Conservation (phyloP, 768 basidiomycete genomes). For the Fibroporia radiculosa region DNA sequence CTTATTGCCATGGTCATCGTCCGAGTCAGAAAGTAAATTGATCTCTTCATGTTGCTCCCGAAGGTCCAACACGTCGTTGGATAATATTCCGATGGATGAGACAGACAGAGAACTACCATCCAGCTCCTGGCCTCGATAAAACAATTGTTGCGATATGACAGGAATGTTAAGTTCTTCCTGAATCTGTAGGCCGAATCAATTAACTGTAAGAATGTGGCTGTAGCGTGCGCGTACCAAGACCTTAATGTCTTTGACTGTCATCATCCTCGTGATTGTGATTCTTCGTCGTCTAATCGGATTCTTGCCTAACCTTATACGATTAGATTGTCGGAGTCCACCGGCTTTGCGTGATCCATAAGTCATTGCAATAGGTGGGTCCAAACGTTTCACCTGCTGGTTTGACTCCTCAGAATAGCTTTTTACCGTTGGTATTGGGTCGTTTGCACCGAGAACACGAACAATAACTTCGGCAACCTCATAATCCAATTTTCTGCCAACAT, state of each 20-base stretch:
- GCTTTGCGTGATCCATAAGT: constrained; percentile 33
- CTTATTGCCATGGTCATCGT: constrained; percentile 36
- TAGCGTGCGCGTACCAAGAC: constrained; percentile 41
- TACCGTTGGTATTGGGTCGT: constrained; percentile 23
- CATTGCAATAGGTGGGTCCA: constrained; percentile 15
- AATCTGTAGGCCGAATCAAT: constrained; percentile 33
- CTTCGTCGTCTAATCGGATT: constrained; percentile 41
- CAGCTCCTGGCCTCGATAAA: constrained; percentile 54
- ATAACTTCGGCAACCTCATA: constrained; percentile 59
- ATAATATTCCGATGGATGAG: constrained; percentile 47
- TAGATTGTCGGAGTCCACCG: constrained; percentile 46
- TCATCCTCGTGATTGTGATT: constrained; percentile 53
- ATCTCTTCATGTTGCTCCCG: constrained; percentile 54
- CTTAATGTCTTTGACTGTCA: constrained; percentile 75
- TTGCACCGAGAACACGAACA: constrained; percentile 37
- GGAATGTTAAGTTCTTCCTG: constrained; percentile 58
- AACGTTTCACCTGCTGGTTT: constrained; percentile 4
- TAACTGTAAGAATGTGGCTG: not conserved
- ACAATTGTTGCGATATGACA: constrained; percentile 70
- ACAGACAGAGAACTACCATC: constrained; percentile 47
- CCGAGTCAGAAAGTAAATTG: constrained; percentile 44
- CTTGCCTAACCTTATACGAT: constrained; percentile 54
- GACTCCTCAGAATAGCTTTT: constrained; percentile 21
- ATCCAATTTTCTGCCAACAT: constrained; percentile 36
- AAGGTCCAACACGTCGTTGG: constrained; percentile 60